Evolutionary conservation across 306 rosid species (phyloP).

Genomic region (Castanea mollissima): DNA sequence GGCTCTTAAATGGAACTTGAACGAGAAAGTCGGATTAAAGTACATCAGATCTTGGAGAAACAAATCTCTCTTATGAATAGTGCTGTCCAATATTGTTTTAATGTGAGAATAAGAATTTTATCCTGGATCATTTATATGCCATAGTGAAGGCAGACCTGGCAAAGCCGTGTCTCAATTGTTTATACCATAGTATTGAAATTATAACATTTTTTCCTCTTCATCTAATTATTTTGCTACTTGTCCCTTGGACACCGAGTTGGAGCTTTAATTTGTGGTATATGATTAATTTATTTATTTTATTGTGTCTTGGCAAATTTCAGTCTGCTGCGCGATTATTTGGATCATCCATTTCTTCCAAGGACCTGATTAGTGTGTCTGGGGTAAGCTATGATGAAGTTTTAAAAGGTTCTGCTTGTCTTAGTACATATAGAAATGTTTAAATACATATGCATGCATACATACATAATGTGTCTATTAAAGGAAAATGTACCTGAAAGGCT

Average conservation of each 20-base stretch:
- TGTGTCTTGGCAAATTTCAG: constrained; percentile 41
- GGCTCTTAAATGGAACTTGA: constrained; percentile 1
- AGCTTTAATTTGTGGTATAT: constrained; percentile 8
- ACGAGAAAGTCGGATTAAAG: constrained; percentile 1
- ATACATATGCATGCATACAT: background rate
- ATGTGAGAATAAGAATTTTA: background rate
- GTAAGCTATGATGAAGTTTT: constrained; percentile 41
- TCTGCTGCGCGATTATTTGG: constrained; percentile 96
- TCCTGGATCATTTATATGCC: background rate
- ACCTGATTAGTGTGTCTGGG: constrained; percentile 85
- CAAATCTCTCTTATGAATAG: background rate
- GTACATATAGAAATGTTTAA: background rate
- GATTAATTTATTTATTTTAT: background rate
- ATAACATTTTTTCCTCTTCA: background rate
- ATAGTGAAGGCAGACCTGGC: constrained; percentile 5
- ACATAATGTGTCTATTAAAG: too few species aligned
- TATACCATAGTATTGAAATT: background rate
- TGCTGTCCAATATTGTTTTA: background rate
- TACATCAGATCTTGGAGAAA: constrained; percentile 10
- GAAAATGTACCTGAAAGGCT: too few species aligned
- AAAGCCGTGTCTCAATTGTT: background rate
- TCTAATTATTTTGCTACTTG: background rate
- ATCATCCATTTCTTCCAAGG: constrained; percentile 73
- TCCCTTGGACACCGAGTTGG: background rate
- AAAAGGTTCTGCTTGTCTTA: background rate